Base-by-base conservation (phyloP, 495 filamentous ascomycete genomes). In the Talaromyces ruber region DNA sequence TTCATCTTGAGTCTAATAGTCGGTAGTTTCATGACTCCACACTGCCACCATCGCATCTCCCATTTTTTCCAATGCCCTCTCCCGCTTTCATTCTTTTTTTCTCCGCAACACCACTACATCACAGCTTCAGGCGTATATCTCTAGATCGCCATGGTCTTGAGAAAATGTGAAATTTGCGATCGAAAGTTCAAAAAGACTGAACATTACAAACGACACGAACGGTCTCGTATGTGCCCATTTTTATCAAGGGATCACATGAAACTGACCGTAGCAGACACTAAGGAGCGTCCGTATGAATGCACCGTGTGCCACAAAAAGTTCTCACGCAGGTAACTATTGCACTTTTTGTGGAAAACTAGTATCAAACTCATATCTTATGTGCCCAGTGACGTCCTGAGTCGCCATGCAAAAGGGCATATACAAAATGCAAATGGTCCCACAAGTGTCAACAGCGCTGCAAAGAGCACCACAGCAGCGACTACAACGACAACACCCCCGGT, bases 171-270 rank as follows among this genome's bases (percentile, higher is more conserved):
- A 39, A 76, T 80, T 61, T 83, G 80, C 70, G 78, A 79, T 61
- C 72, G 79, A 53, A 76, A 72, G 58, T 83, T 81, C 71, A 78
- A 77, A 66, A 83, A 83, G 68, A 80, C 79, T 18, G 80, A 83
- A 65, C 80, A 83, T 71, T 76, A 78, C 64, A 82, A 81, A 64
- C 77, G 80, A 24, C 80, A 83, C 68, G 77, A 82, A 63, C 74
- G 80, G 62, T 81, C 79, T 29, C 79, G 80, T 83, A 68, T 73
- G 80, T 74, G 2, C 6, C 21, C 9, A 4, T n/a, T 3, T 39
- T 7, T 1, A 34, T 22, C 2, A 1, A n/a, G 22, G 29, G 3
- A 6, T 21, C 16, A 3, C 0, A 8, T 11, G 37, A 18, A 22
- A 25, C 55, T 58, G n/a, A 58, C 30, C 0, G 28, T 32, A 14